These are phyloP conservation scores for Oryza nivara DNA, from an alignment of 176 grass and related monocot species.

Conservation along the genomic window DNA sequence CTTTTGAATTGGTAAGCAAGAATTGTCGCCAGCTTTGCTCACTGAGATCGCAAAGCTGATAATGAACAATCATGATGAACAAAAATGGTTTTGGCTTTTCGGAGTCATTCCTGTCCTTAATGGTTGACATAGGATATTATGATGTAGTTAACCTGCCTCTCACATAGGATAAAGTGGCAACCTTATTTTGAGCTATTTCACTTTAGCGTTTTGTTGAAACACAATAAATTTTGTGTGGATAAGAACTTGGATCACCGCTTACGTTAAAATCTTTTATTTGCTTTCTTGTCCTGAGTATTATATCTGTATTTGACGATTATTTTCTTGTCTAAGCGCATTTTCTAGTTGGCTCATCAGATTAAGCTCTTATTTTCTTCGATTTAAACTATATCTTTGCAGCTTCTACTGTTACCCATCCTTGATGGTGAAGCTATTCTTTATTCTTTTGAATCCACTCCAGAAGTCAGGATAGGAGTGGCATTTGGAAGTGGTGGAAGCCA, in stretches of 20 bases:
- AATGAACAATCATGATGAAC: not conserved
- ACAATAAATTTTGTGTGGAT: not conserved
- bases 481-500: slow-evolving; percentile 92
- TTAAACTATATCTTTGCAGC: slow-evolving; percentile 57
- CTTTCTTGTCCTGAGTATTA: not conserved
- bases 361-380: slow-evolving; percentile 26
- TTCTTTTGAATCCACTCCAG: slow-evolving; percentile 90
- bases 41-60: slow-evolving; percentile 1
- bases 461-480: slow-evolving; percentile 89
- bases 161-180: not conserved
- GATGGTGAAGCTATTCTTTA: slow-evolving; percentile 96
- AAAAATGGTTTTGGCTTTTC: not conserved
- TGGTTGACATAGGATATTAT: slow-evolving; percentile 25
- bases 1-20: slow-evolving; percentile 15
- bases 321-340: not conserved
- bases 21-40: not conserved
- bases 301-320: slow-evolving; percentile 11
- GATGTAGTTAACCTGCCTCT: not conserved
- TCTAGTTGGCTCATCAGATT: not conserved
- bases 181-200: slow-evolving; percentile 15
- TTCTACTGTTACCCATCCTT: slow-evolving; percentile 89
- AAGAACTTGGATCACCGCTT: not conserved
- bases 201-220: not conserved
- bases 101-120: slow-evolving; percentile 3
- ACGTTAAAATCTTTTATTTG: not conserved